Conservation (phyloP, 257 asterid genomes). For the Gynochthodes officinalis region DNA sequence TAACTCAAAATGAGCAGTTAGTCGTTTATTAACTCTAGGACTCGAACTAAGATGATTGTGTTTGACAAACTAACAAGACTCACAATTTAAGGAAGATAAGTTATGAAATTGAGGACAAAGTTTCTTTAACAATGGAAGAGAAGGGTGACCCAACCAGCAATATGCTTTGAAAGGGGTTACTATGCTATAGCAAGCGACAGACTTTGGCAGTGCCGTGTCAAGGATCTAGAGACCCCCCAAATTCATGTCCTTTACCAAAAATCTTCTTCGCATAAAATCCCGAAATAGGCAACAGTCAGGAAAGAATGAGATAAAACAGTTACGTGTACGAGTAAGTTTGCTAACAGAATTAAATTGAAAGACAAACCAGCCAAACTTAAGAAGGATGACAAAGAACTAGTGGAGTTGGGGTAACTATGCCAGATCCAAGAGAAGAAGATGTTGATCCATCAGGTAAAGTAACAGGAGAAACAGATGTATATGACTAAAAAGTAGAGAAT, state of each 20-base stretch:
- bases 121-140: background rate
- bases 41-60: background rate
- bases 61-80: background rate
- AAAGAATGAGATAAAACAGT: conserved; percentile 2
- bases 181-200: background rate
- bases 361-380: background rate
- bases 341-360: background rate
- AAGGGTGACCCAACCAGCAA: background rate
- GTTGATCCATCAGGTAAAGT: background rate
- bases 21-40: conserved; percentile 8
- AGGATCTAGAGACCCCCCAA: background rate
- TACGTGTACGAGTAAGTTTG: background rate
- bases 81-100: background rate
- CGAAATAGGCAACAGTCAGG: background rate
- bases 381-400: background rate
- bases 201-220: background rate
- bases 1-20: background rate
- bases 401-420: background rate
- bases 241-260: conserved; percentile 11
- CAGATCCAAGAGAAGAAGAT: background rate
- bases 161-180: background rate
- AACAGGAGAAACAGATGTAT: background rate
- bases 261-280: conserved; percentile 4
- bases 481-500: background rate
- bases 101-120: background rate